Base-by-base conservation (phyloP, 495 filamentous ascomycete genomes). In the Jackrogersella multiformis region DNA sequence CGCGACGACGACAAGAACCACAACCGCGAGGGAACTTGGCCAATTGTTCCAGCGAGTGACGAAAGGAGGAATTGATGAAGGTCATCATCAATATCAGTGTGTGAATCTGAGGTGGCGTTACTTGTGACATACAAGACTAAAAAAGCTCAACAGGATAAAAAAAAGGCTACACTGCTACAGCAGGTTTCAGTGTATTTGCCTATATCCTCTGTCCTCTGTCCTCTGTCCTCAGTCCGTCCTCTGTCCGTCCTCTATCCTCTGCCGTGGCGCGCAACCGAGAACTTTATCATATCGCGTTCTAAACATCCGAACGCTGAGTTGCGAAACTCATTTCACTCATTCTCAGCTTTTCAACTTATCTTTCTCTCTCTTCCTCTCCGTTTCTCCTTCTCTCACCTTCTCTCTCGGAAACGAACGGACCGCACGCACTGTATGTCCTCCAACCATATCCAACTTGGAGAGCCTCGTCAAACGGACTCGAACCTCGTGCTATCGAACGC, bases 1-100 rank as follows among this genome's bases (percentile, higher is more conserved):
- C 66, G 61, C 66, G 59, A 61, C 56, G 36, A 38, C 61, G 53
- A 62, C 51, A 49, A 15, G 53, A 44, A 57, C 35, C 32, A 35
- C 45, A 36, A 53, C 30, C 24, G 30, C 41, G 55, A 30, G 23
- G 1, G 39, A 26, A n/a, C 51, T 36, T 10, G 52, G 44, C 36
- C 67, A 70, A 70, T 65, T 61, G 52, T 54, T 61, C 28, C 36
- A 30, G 53, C 41, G 8, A 42, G 30, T 28, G 30, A 41, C 34
- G 42, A 46, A 21, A 4, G 42, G 23, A 21, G 42, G n/a, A 23
- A 58, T 62, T 58, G 53, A 48, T 23, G 42, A 55, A 59, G 38
- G 18, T 45, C 13, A 36, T 34, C 28, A 20, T 30, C 9, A n/a
- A 46, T 26, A 36, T 13, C 41, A 1, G n/a, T 16, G 28, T 18